These are phyloP conservation scores for Cladosporium sp. DNA, from an alignment of 2,329 filamentous ascomycete genomes.

Conservation along the genomic window DNA sequence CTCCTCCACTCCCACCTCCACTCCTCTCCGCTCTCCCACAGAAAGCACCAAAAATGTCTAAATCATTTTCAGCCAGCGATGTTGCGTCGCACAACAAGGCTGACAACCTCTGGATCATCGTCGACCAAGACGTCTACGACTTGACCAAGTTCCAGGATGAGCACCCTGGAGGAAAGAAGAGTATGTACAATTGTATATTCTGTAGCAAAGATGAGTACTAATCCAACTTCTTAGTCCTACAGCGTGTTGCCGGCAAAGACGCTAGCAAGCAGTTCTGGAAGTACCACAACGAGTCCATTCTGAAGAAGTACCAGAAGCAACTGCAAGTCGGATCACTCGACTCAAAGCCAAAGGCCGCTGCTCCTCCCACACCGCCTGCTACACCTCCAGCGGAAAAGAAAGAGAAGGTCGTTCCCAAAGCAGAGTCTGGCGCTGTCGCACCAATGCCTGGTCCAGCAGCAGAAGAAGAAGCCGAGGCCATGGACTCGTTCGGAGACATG, in stretches of 20 bases:
- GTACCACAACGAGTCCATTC: slow-evolving; percentile 78
- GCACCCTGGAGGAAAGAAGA: slow-evolving; percentile 59
- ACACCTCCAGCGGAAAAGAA: slow-evolving; percentile 42
- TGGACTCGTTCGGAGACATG: slow-evolving; percentile 80
- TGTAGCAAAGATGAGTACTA: background rate
- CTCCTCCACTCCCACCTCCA: background rate
- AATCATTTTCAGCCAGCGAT: slow-evolving; percentile 77
- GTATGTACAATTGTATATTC: slow-evolving; percentile 34
- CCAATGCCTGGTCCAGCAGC: slow-evolving; percentile 37
- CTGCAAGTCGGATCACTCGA: slow-evolving; percentile 84
- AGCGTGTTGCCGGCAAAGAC: slow-evolving; percentile 62
- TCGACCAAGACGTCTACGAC: slow-evolving; percentile 95
- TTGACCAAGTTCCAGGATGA: slow-evolving; percentile 63
- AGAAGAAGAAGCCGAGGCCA: slow-evolving; percentile 58
- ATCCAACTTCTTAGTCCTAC: slow-evolving; percentile 47
- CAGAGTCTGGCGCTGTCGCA: slow-evolving; percentile 53
- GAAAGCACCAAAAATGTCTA: slow-evolving; percentile 61
- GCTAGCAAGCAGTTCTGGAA: slow-evolving; percentile 63
- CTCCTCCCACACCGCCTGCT: slow-evolving; percentile 48
- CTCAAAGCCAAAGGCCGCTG: slow-evolving; percentile 65
- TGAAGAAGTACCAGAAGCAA: slow-evolving; percentile 76
- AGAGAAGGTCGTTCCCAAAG: slow-evolving; percentile 53
- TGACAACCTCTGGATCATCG: slow-evolving; percentile 79
- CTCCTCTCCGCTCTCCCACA: background rate
- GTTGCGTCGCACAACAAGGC: slow-evolving; percentile 89